Base-by-base conservation (phyloP, 2,329 filamentous ascomycete species). In the Stagonosporopsis vannaccii region DNA sequence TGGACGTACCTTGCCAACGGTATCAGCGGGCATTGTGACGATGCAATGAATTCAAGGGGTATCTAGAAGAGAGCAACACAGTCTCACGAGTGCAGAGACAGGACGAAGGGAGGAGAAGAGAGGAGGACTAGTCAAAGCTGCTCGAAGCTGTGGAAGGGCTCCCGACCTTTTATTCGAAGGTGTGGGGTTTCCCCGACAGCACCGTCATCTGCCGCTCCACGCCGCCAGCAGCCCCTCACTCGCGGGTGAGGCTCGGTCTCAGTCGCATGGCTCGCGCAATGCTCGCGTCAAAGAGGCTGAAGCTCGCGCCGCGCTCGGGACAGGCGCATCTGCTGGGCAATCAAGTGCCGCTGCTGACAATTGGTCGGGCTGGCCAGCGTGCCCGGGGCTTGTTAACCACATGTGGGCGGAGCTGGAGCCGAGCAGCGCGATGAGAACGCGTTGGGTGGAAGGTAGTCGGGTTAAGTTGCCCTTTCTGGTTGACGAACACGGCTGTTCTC, bases 201-300 rank as follows among this genome's bases (percentile, higher is more conserved):
- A 48, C 42, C 63, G 60, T 64, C 63, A 68, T 65, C n/a, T 60
- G 62, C 67, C 63, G 62, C 61, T 67, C 67, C 47, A 62, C 61
- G 64, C 64, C 65, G 48, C 30, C 32, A 20, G 39, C 32, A 32
- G 41, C 49, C 49, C 67, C 69, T 70, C 69, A 63, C 41, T 59
- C 59, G 46, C 69, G 67, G 67, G 47, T 51, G 43, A 61, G 55
- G 51, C 43, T 64, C 66, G 64, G 59, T 46, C 3, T 57, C 35
- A 37, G 35, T 48, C 47, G 45, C 49, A 44, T 5, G 17, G 39
- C 46, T 66, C 68, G 66, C 69, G 57, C 57, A 25, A 65, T 49
- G 19, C 67, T 68, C 68, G 67, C 68, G 33, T 51, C 57, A 50
- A 26, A 63, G 60, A 66, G 66, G 65, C 65, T 63, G 58, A 65